A percentile compares a stretch with the other conserved stretches of the same genome.
Conservation (phyloP, 371 early-diverging fungal species). For the Phascolomyces articulosus region DNA sequence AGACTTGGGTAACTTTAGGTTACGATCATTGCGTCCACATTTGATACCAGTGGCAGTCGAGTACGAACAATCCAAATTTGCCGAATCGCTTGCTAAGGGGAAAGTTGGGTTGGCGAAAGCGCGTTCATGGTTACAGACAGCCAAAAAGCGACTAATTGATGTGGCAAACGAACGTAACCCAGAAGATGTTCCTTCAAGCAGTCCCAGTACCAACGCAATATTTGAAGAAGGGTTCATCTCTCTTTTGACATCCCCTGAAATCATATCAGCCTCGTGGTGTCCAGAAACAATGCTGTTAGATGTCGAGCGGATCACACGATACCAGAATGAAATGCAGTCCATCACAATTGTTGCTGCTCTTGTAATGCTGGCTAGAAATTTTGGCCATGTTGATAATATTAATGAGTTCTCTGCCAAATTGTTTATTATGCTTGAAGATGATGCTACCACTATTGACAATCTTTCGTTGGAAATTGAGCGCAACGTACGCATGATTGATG, state of each 20-base stretch:
- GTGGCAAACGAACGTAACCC: conserved; percentile 64
- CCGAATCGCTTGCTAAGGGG: conserved; percentile 41
- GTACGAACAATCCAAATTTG: conserved; percentile 73
- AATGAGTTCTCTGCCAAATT: conserved; percentile 50
- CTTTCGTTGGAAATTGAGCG: conserved; percentile 47
- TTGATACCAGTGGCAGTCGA: conserved; percentile 67
- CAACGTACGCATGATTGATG: conserved; percentile 23
- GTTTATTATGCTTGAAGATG: conserved; percentile 57
- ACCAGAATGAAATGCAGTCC: conserved; percentile 72
- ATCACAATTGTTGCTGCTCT: conserved; percentile 70
- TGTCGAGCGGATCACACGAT: conserved; percentile 55
- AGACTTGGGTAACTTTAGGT: conserved; percentile 73
- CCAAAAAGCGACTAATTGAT: conserved; percentile 34
- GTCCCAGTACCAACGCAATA: conserved; percentile 19
- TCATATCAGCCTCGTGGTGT: conserved; percentile 22
- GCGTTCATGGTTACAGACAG: conserved; percentile 56
- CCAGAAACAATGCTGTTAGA: conserved; percentile 80
- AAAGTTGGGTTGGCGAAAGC: conserved; percentile 53
- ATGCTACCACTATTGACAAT: conserved; percentile 53
- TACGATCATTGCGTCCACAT: conserved; percentile 66
- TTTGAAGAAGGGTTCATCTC: conserved; percentile 69
- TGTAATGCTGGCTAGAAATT: conserved; percentile 70
- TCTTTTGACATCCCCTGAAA: conserved; percentile 45
- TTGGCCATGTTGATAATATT: conserved; percentile 25
- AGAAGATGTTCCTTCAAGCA: conserved; percentile 51